Evolutionary conservation across 2,329 filamentous ascomycete genomes (phyloP).

Genomic region (Aspergillus sergii): DNA sequence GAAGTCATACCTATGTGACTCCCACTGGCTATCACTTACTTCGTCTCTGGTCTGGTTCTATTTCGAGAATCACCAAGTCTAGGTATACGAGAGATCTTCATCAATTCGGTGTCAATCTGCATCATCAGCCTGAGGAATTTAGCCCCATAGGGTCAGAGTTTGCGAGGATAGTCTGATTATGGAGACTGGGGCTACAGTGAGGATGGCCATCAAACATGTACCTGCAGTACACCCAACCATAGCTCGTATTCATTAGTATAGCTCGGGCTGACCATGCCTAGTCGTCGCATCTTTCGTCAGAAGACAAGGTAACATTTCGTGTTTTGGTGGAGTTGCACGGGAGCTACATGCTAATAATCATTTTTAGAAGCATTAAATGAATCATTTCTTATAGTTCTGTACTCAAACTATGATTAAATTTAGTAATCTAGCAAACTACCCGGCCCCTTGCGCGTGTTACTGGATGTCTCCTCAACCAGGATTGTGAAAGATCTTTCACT

Average conservation of each 20-base stretch:
- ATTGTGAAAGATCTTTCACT: not conserved
- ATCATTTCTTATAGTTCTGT: not conserved
- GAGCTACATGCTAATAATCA: not conserved
- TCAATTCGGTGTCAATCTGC: not conserved
- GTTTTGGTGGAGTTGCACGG: not conserved
- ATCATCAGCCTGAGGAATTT: not conserved
- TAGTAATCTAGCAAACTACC: not conserved
- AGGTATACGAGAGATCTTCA: not conserved
- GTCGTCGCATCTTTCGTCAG: too few species aligned
- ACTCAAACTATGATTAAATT: not conserved
- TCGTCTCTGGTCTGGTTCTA: not conserved
- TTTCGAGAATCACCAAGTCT: not conserved
- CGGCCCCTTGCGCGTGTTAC: rapidly evolving
- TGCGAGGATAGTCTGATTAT: not conserved
- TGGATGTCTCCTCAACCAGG: not conserved
- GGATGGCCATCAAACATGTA: not conserved
- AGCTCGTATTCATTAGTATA: not conserved
- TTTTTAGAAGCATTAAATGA: not conserved
- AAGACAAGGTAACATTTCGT: not conserved
- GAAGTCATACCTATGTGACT: not conserved
- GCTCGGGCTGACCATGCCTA: not conserved
- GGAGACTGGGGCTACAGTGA: not conserved
- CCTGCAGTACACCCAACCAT: not conserved
- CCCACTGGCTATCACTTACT: not conserved
- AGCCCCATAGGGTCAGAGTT: not conserved